These are phyloP conservation scores for Solanum chiquidenum DNA, from an alignment of 257 asterid species.

Conservation along the genomic window DNA sequence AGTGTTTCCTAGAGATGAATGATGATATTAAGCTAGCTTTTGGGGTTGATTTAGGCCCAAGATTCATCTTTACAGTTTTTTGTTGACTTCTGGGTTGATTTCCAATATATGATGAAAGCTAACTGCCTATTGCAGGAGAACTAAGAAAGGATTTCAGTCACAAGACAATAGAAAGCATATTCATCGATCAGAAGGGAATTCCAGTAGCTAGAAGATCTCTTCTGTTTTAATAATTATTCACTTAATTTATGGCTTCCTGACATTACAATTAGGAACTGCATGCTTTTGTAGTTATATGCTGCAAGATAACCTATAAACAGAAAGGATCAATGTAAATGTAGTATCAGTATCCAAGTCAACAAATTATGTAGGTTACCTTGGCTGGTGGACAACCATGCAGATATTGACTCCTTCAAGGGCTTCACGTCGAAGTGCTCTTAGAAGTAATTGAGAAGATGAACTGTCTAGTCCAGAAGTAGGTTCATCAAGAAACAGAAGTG, in stretches of 20 bases:
- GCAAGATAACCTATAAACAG: not conserved
- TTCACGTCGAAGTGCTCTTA: slow-evolving; percentile 86
- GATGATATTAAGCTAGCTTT: not conserved
- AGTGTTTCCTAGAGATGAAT: not conserved
- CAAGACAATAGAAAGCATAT: not conserved
- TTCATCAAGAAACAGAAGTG: slow-evolving; percentile 80
- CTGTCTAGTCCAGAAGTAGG: slow-evolving; percentile 97
- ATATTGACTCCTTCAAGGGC: slow-evolving; percentile 89
- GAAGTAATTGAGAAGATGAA: slow-evolving; percentile 89
- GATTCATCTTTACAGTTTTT: not conserved
- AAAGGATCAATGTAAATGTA: not conserved
- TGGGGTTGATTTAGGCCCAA: not conserved
- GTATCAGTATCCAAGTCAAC: not conserved
- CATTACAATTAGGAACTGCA: not conserved
- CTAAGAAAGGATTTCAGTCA: not conserved
- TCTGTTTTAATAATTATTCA: not conserved
- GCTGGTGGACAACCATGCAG: slow-evolving; percentile 97
- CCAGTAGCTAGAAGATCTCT: slow-evolving; percentile 1
- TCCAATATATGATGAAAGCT: not conserved
- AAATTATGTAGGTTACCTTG: slow-evolving; percentile 41
- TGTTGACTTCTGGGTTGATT: not conserved
- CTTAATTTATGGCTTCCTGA: not conserved
- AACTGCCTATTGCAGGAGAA: not conserved
- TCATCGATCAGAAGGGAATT: not conserved
- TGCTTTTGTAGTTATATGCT: not conserved